Conservation (phyloP, 805 yeast species). For the Wickerhamiella slavikovae region DNA sequence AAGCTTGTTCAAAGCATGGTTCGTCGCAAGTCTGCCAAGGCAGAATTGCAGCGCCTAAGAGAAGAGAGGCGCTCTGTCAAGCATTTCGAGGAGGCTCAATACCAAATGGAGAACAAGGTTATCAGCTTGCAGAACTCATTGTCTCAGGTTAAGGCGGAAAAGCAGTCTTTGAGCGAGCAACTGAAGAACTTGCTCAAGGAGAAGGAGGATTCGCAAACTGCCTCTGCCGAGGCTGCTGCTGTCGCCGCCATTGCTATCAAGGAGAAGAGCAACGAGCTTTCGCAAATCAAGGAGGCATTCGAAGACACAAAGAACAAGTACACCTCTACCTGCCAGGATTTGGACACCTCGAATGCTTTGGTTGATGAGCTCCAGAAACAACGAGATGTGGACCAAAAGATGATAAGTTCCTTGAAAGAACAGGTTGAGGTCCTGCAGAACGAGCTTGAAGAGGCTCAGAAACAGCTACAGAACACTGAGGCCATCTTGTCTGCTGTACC, state of each 20-base stretch:
- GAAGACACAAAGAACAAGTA: too few species aligned
- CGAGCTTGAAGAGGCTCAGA: constrained; percentile 11
- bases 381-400: constrained; percentile 11
- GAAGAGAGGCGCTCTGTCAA: constrained; percentile 85
- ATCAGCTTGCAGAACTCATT: constrained; percentile 79
- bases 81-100: constrained; percentile 78
- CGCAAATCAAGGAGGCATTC: not conserved
- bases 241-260: constrained; percentile 1
- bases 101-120: constrained; percentile 90
- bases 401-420: constrained; percentile 12
- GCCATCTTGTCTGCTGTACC: constrained; percentile 2
- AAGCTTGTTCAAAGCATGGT: constrained; percentile 56
- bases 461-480: constrained; percentile 5
- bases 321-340: not conserved
- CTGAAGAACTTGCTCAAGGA: constrained; percentile 3
- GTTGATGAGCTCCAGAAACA: constrained; percentile 4
- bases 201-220: constrained; percentile 4
- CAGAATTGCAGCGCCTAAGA: constrained; percentile 41
- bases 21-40: constrained; percentile 56
- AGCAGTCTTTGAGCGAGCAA: constrained; percentile 25
- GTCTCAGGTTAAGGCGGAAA: constrained; percentile 61
- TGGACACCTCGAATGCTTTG: constrained; percentile 3
- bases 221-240: constrained; percentile 3
- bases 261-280: constrained; percentile 1
- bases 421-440: constrained; percentile 12